Base-by-base conservation (phyloP, 2,329 filamentous ascomycete genomes). In the Xylariaceae sp. region DNA sequence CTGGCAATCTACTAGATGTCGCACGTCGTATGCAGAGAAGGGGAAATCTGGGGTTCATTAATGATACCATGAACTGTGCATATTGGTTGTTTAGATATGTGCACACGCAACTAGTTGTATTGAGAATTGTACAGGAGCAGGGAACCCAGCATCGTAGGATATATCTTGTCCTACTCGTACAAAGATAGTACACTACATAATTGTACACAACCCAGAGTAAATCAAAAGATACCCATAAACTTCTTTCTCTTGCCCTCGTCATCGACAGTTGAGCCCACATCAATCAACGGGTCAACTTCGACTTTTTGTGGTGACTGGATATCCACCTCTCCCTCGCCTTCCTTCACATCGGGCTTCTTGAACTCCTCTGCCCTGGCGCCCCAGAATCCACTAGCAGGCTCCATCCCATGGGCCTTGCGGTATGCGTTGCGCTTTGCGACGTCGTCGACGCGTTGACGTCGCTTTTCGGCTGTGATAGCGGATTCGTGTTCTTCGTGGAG, bases 351-450 rank as follows among this genome's bases (percentile, higher is more conserved):
- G 1, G 31, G 6, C 11, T 48, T 27, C 19, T 52, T 55, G 12
- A 31, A 35, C 12, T 33, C 46, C 38, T 66, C 64, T 41, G 61
- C 66, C 40, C 41, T 50, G 45, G 39, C 47, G 31, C 56, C 56
- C 47, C 58, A 61, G 42, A 63, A 52, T 7, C 63, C 59, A 10
- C 47, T 52, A 11, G 57, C 55, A 41, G 62, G 49, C 67, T 90
- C 86, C 63, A 95, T 68, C 10, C 90, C 90, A 74, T 96, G 90
- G 53, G 87, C 89, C 70, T 89, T 85, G 62, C 91, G 83, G 71
- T 90, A 99, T 68, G 88, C 84, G 53, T 81, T 81, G 62, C 92
- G 80, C 81, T 96, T 96, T 68, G 86, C 81, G 27, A 94, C 86
- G 71, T 99, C 94, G 58, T 96, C 90, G 48, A 90, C 77, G 58